phyloP scores from a whole-genome alignment of 768 basidiomycete genomes.

The Phylloporus sp. region DNA sequence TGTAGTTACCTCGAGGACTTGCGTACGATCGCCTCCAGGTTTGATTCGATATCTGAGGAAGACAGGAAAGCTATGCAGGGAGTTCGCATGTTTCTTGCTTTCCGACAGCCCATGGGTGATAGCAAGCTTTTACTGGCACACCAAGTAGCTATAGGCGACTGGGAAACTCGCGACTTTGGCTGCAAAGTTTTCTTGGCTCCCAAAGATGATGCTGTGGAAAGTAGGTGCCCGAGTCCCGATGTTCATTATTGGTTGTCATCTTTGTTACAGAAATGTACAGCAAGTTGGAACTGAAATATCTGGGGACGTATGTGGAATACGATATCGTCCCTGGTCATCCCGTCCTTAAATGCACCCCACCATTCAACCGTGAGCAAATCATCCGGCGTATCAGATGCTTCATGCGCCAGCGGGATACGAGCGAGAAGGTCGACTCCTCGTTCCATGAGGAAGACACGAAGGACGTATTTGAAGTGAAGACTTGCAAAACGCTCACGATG shows the following conservation, averaged over 20 bases:
- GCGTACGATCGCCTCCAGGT: constrained; percentile 8
- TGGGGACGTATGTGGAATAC: constrained; percentile 8
- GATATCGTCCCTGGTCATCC: neutral
- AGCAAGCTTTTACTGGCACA: constrained; percentile 5
- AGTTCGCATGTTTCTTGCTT: constrained; percentile 8
- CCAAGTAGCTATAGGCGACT: constrained; percentile 10
- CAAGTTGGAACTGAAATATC: constrained; percentile 10
- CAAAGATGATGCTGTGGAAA: constrained; percentile 6
- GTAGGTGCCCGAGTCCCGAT: neutral
- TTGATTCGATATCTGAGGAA: constrained; percentile 8
- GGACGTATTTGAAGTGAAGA: neutral
- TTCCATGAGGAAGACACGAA: neutral
- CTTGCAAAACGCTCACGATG: constrained; percentile 3
- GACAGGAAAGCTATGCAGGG: constrained; percentile 10
- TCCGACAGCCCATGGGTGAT: neutral
- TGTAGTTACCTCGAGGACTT: constrained; percentile 12
- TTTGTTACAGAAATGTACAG: constrained; percentile 9
- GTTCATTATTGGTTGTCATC: neutral
- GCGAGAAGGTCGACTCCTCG: neutral
- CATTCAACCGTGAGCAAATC: neutral
- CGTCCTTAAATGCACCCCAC: neutral
- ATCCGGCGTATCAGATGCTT: constrained; percentile 8
- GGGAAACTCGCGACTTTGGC: constrained; percentile 9
- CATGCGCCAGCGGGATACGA: constrained; percentile 10
- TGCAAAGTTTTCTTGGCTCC: constrained; percentile 7